Conservation (phyloP, 2,329 filamentous ascomycete species). For the Alternaria dauci region DNA sequence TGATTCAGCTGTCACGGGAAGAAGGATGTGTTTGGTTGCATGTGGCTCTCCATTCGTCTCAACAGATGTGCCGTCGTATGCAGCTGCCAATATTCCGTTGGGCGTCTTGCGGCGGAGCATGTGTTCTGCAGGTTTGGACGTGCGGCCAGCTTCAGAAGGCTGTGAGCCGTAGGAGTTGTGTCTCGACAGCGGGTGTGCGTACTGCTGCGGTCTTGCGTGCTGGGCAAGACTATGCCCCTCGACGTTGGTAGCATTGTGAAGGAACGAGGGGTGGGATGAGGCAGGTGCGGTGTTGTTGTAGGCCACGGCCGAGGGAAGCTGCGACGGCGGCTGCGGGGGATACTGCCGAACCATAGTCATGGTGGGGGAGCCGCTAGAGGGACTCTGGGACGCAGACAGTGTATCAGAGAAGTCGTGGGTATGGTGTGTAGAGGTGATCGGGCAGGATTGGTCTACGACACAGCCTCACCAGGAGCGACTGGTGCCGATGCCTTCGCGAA, state of each 20-base stretch:
- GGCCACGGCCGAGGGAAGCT: slow-evolving; percentile 35
- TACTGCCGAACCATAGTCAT: slow-evolving; percentile 53
- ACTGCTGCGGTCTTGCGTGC: slow-evolving; percentile 46
- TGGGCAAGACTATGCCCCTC: slow-evolving; percentile 33
- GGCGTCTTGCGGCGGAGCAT: slow-evolving; percentile 91
- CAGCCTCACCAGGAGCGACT: slow-evolving; percentile 51
- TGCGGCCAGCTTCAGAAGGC: slow-evolving; percentile 32
- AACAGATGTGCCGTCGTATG: slow-evolving; percentile 84
- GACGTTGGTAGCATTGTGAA: slow-evolving; percentile 38
- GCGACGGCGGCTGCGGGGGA: slow-evolving; percentile 45
- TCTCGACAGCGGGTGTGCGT: slow-evolving; percentile 51
- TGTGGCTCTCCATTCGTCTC: slow-evolving; percentile 77
- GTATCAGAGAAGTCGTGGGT: slow-evolving; percentile 1
- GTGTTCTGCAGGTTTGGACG: slow-evolving; percentile 67
- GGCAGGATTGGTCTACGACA: slow-evolving; percentile 16
- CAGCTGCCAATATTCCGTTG: slow-evolving; percentile 88
- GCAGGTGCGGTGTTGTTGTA: slow-evolving; percentile 37
- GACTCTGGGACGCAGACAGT: slow-evolving; percentile 8
- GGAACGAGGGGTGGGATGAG: slow-evolving; percentile 35
- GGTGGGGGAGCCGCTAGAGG: slow-evolving; percentile 26
- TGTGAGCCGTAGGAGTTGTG: slow-evolving; percentile 49
- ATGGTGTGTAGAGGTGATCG: background rate
- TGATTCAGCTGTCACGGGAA: slow-evolving; percentile 66
- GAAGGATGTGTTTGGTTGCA: slow-evolving; percentile 81
- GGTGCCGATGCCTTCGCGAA: slow-evolving; percentile 56